A percentile compares a stretch with the other conserved stretches of the same genome.
Evolutionary conservation across 495 filamentous ascomycete genomes (phyloP).

Genomic region (Podospora bellae-mahoneyi): DNA sequence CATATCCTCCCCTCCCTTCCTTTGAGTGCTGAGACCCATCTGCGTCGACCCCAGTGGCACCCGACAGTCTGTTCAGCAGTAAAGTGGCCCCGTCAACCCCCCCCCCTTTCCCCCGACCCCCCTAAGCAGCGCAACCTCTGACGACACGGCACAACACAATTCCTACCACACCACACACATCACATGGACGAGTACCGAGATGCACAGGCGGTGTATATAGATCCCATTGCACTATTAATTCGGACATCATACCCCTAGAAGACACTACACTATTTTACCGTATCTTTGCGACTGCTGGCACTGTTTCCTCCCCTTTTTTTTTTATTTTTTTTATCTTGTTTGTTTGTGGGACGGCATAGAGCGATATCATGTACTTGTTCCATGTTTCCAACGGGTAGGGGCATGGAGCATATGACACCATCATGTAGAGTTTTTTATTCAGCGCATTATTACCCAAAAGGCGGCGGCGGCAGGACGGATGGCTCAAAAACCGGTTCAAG

Average conservation of each 20-base stretch:
- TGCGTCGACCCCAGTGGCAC: slow-evolving; percentile 14
- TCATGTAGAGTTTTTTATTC: slow-evolving; percentile 5
- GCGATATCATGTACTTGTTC: slow-evolving; percentile 1
- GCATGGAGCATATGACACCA: slow-evolving; percentile 4
- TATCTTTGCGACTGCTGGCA: slow-evolving; percentile 19
- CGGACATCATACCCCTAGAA: slow-evolving; percentile 28
- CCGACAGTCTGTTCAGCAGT: slow-evolving; percentile 19
- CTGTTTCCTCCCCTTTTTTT: background rate
- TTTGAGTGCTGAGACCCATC: slow-evolving; percentile 12
- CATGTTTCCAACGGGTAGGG: slow-evolving; percentile 3
- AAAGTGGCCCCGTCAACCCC: slow-evolving; percentile 14
- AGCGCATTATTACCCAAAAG: slow-evolving; percentile 12
- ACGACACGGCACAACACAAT: slow-evolving; percentile 33
- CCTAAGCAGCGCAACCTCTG: slow-evolving; percentile 22
- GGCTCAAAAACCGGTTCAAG: slow-evolving; percentile 24
- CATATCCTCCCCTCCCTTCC: slow-evolving; percentile 14
- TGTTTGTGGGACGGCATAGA: slow-evolving; percentile 2
- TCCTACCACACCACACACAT: slow-evolving; percentile 10
- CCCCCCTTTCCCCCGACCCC: slow-evolving; percentile 13
- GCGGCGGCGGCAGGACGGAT: slow-evolving; percentile 11
- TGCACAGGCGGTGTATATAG: slow-evolving; percentile 38
- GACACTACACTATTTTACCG: slow-evolving; percentile 28
- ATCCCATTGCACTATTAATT: slow-evolving; percentile 27
- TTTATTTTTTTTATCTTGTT: slow-evolving; percentile 2
- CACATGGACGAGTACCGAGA: slow-evolving; percentile 16